phyloP scores from a whole-genome alignment of 75 land plant genomes.

The Isoetes taiwanensis region DNA sequence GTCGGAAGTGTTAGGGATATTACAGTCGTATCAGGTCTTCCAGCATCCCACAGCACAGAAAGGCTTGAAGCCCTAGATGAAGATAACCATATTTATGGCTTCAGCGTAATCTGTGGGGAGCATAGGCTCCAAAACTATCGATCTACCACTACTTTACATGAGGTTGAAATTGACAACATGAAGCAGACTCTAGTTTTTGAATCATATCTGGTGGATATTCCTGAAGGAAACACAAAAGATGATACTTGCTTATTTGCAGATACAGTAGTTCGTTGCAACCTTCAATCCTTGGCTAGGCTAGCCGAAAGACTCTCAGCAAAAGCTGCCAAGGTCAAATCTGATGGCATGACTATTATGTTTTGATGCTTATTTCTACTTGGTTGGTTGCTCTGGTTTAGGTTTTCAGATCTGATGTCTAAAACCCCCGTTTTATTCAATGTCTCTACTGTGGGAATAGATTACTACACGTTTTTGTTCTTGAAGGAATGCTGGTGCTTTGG shows the following conservation, averaged over 20 bases:
- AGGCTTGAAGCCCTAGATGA: slow-evolving; percentile 15
- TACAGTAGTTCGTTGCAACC: slow-evolving; percentile 32
- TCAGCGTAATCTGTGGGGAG: slow-evolving; percentile 12
- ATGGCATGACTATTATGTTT: too few species aligned
- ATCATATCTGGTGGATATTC: slow-evolving; percentile 31
- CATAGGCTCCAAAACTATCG: slow-evolving; percentile 12
- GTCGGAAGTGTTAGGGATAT: slow-evolving; percentile 11
- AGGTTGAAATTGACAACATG: neutral
- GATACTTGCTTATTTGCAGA: slow-evolving; percentile 31
- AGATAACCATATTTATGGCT: slow-evolving; percentile 12
- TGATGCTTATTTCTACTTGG: too few species aligned
- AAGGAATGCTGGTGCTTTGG: too few species aligned
- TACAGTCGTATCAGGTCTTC: slow-evolving; percentile 14
- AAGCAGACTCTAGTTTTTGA: slow-evolving; percentile 25
- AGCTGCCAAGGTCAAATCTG: too few species aligned
- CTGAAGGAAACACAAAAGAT: slow-evolving; percentile 25
- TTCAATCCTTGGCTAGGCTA: slow-evolving; percentile 15
- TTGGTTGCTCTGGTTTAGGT: too few species aligned
- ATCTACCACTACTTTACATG: slow-evolving; percentile 5
- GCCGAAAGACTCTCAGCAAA: too few species aligned
- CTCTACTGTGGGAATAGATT: too few species aligned
- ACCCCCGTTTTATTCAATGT: too few species aligned
- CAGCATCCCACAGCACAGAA: slow-evolving; percentile 17
- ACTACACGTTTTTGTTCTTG: too few species aligned
- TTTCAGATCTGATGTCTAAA: too few species aligned